Evolutionary conservation across 2,329 filamentous ascomycete species (phyloP), one percentile per base, ranked within the genome.

Genomic region (Aspergillus neotritici): DNA sequence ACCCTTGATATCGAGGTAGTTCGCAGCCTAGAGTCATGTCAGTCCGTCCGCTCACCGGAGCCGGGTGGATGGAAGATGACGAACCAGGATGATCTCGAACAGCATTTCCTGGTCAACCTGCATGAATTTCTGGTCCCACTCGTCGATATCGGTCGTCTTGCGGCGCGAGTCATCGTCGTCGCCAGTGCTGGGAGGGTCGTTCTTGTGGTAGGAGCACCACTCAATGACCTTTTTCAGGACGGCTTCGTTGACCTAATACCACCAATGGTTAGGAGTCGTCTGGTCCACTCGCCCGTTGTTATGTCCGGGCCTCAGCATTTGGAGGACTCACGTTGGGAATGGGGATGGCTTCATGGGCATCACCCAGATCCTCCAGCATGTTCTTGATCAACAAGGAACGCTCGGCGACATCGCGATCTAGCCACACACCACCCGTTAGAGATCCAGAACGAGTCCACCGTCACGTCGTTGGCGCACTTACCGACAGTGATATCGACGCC

Each of bases 121-220:
- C 93, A 98, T 97, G 70, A 97, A 98, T 73, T 98, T 98, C 70
- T 97, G 91, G 60, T 98, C 93, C 93, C 93, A 98, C 71, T 98
- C 93, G 47, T 97, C 93, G 54, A 98, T 98, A 60, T 98, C 93
- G 36, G 93, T 97, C 1, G 90, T 95, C 81, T 95, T 96, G 78
- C 96, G 96, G 58, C 93, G 87, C 39, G 84, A 89, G 60, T 97
- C 91, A 50, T 86, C 85, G 59, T 98, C 93, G 50, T 97, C 91
- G 59, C 82, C 80, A 41, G 83, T 76, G 50, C 82, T 79, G n/a
- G 82, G 77, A 31, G 93, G 88, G 62, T 98, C 93, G 66, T 83
- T 82, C 68, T 87, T 86, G 79, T 98, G 93, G 66, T 96, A 88
- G 53, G 87, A 82, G 74, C 93, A 97, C 93, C 93, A 98, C 70